Evolutionary conservation across 1,139 yeast genomes (phyloP), one percentile per base, ranked within the genome.

Genomic region (Pneumocystis murina): DNA sequence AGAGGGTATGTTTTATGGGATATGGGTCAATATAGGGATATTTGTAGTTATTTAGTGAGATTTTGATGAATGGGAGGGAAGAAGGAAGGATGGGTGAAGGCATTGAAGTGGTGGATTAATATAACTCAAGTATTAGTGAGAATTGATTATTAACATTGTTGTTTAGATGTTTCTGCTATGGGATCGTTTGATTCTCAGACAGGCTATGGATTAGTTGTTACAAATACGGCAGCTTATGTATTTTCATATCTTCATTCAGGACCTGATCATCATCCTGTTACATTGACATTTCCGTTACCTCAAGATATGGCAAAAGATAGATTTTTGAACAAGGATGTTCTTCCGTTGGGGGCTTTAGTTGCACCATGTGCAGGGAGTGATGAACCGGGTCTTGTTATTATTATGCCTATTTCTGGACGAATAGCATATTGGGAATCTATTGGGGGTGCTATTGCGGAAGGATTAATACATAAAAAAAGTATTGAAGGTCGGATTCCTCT

Each of bases 381-480:
- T 17, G 91, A 85, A 67, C 92, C 94, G 0, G 94, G 95, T 5
- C 73, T 87, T 61, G 82, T 84, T 1, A 79, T 84, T 8, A 76
- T 86, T 24, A 82, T 83, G 68, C 76, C 86, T 0, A 71, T 76
- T 20, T 70, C 82, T 2, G 91, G 96, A 0, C 68, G 75, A 60
- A 73, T 85, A 63, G 79, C 80, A 62, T 86, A 83, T 72, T 83
- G 84, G 76, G 90, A 85, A 70, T 79, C 86, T 63, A 82, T 86
- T 7, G 84, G 82, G 63, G 83, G 82, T 63, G 86, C 88, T 0
- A 82, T 86, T 0, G 85, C 89, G 0, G 79, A 84, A 64, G 89
- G 89, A 1, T 69, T 80, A 28, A 75, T 75, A 43, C 76, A 78
- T 59, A 75, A 75, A 63, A 80, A 78, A 62, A 72, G 71, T 58